These are phyloP conservation scores for Phytopythium litorale DNA, from an alignment of 352 stramenopile species.

Conservation along the genomic window DNA sequence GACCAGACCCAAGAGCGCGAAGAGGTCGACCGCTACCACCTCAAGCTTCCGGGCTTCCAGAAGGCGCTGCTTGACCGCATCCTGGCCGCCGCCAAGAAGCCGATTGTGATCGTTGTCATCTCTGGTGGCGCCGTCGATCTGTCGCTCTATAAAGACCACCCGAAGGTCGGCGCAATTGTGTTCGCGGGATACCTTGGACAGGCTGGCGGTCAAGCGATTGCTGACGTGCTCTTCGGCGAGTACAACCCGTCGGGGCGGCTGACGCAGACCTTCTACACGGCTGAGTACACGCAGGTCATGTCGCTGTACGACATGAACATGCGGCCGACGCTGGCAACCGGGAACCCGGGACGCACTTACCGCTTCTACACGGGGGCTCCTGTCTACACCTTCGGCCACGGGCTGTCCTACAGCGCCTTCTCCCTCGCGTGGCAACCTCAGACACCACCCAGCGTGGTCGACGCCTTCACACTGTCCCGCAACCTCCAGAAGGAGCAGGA, in stretches of 20 bases:
- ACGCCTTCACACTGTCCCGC: slow-evolving; percentile 9
- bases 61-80: slow-evolving; percentile 56
- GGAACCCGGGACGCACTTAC: slow-evolving; percentile 77
- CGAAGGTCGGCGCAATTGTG: slow-evolving; percentile 63
- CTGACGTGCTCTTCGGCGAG: slow-evolving; percentile 68
- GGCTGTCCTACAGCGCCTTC: slow-evolving; percentile 80
- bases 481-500: background rate
- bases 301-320: slow-evolving; percentile 86
- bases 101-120: slow-evolving; percentile 79
- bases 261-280: slow-evolving; percentile 69
- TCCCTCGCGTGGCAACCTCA: slow-evolving; percentile 28
- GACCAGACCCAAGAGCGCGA: slow-evolving; percentile 66
- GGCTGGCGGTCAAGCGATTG: slow-evolving; percentile 59
- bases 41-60: slow-evolving; percentile 65
- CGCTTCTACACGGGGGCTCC: slow-evolving; percentile 72
- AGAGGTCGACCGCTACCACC: slow-evolving; percentile 55
- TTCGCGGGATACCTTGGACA: slow-evolving; percentile 68
- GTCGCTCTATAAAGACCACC: slow-evolving; percentile 45
- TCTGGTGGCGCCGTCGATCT: slow-evolving; percentile 74
- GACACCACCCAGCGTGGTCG: background rate
- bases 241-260: slow-evolving; percentile 67
- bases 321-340: slow-evolving; percentile 57
- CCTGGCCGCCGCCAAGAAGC: slow-evolving; percentile 30
- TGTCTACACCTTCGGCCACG: slow-evolving; percentile 78
- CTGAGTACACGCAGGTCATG: slow-evolving; percentile 40